Evolutionary conservation across 2,329 filamentous ascomycete genomes (phyloP), one percentile per base, ranked within the genome.

Genomic region (Colletotrichum abscissum): DNA sequence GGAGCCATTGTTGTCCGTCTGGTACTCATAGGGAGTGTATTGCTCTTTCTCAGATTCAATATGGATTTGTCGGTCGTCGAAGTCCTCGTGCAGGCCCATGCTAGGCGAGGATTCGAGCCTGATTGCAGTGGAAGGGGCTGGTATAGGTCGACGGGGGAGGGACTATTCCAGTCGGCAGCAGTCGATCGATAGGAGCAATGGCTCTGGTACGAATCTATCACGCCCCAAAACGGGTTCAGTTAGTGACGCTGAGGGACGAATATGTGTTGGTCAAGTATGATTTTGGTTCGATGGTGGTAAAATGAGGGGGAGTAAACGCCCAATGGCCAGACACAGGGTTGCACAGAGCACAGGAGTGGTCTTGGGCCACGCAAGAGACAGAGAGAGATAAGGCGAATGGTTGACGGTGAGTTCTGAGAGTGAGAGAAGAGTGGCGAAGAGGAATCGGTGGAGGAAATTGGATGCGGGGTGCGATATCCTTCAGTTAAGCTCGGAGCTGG

Each of bases 1-100:
- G 78, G 94, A 96, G 83, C 81, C 84, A 82, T 95, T 95, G 87
- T 95, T 95, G 83, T 95, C 92, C 74, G 92, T 92, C 84, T 97
- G 92, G 85, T 97, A 98, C 84, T 95, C 92, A 91, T 96, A 98
- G 64, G 88, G 90, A 81, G 88, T 86, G 81, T 92, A 92, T 81
- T 86, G 82, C 78, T 90, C 87, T 78, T 88, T 86, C 81, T 90
- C 86, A 77, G 89, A 88, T 78, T 91, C 90, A 79, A 88, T 84
- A 78, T 91, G 87, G 82, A 83, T 88, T 83, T 92, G 86, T 90
- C 90, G 90, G 83, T 92, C 91, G 88, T 92, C 89, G 85, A 92
- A 92, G 76, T 92, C 91, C 82, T 87, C 88, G 81, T 85, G 85
- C 85, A 88, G 84, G 88, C 89, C 90, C 90, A 92, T 92, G 89